Base-by-base conservation (phyloP, 352 stramenopile genomes). In the Phytophthora sojae region DNA sequence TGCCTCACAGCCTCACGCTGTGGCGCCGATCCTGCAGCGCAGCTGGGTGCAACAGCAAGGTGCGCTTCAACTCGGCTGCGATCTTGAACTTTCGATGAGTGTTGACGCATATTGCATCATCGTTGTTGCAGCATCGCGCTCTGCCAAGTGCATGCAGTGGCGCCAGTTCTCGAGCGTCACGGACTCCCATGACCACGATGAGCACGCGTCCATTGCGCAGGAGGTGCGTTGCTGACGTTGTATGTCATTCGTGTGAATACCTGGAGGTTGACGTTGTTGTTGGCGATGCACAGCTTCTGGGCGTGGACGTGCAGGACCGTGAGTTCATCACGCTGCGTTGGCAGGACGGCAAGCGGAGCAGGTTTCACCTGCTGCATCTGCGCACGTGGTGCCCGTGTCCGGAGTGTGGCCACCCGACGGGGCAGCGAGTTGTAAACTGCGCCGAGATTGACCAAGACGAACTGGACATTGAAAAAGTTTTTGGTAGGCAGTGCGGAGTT, bases 281-380 rank as follows among this genome's bases (percentile, higher is more conserved):
- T 49, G 12, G 6, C 17, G 17, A 4, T 29, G 14, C 39, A 37
- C 57, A 94, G 86, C 71, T 94, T 9, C 71, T 87, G 21, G 77
- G 82, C 14, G 86, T 94, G 69, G 83, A 95, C 44, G 86, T 93
- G 53, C 81, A 91, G 55, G 68, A 84, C 23, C 83, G 81, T 42
- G 86, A 95, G 60, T 89, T 86, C 66, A 89, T 96, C 35, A 82
- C 80, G 53, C 75, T 96, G 65, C 87, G 88, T 45, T 96, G 89
- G 89, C 84, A 83, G 57, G 86, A 96, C 49, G 89, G 82, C 14
- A 82, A 78, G 35, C 69, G 68, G 21, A 93, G 86, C 58, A 88
- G 85, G 51, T 94, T 90, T 63, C 86, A 96, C 42, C 64, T 93
- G 37, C 60, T 92, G 47, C 89, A 96, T 61, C 58, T 96, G 55